These are phyloP conservation scores for Neospora caninum DNA, from an alignment of 169 alveolate species.

Conservation along the genomic window DNA sequence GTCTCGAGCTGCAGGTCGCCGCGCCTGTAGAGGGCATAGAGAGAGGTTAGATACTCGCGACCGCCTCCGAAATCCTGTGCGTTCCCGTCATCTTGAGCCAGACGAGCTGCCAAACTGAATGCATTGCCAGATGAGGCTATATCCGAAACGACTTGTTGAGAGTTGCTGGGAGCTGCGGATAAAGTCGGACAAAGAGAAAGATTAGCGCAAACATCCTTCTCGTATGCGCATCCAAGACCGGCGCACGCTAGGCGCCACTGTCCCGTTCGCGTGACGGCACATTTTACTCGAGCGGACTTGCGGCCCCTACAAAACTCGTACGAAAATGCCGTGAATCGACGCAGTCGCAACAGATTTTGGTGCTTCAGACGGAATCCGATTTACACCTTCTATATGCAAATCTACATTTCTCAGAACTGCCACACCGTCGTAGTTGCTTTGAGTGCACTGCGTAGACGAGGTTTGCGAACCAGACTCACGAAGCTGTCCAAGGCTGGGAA, in stretches of 20 bases:
- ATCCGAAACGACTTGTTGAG: not conserved
- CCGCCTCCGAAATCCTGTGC: conserved; percentile 48
- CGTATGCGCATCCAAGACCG: too few relatives aligned
- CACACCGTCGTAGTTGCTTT: too few relatives aligned
- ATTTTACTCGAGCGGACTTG: too few relatives aligned
- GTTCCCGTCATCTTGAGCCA: not conserved
- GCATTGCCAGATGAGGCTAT: not conserved
- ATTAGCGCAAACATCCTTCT: too few relatives aligned
- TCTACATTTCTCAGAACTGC: too few relatives aligned
- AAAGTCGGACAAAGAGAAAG: too few relatives aligned
- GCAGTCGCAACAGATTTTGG: not conserved
- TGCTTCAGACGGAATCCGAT: not conserved
- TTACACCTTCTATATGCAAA: too few relatives aligned
- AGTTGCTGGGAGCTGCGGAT: not conserved
- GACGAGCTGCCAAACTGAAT: not conserved
- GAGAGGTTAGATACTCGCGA: conserved; percentile 37
- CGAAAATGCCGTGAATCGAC: too few relatives aligned
- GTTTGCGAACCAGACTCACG: not conserved
- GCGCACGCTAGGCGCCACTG: too few relatives aligned
- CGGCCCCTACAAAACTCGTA: too few relatives aligned
- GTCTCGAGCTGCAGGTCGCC: conserved; percentile 64
- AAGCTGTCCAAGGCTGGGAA: not conserved
- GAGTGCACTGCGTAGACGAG: too few relatives aligned
- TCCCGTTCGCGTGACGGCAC: too few relatives aligned
- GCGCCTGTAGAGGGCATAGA: conserved; percentile 57